Percentiles rank a stretch among this genome's conserved stretches.
Evolutionary conservation across 2,329 filamentous ascomycete species (phyloP).

Genomic region (Endoconidiophora polonica): DNA sequence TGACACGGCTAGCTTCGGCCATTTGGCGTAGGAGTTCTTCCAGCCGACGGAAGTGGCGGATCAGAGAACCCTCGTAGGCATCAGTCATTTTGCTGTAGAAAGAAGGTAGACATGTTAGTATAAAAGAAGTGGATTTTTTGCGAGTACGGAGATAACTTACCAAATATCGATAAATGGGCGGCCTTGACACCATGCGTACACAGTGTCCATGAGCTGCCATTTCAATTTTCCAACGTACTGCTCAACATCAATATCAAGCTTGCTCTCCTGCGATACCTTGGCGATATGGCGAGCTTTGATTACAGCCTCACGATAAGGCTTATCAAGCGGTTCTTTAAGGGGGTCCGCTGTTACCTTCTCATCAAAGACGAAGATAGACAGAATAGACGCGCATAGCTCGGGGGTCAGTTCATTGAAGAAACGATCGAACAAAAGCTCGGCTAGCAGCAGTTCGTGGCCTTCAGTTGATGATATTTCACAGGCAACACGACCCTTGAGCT

Average conservation of each 20-base stretch:
- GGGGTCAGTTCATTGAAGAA: conserved; percentile 95
- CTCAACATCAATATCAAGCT: conserved; percentile 84
- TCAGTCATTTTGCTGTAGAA: conserved; percentile 85
- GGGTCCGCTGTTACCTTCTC: conserved; percentile 72
- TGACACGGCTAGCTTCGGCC: conserved; percentile 88
- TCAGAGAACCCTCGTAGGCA: conserved; percentile 89
- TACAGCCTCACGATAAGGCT: conserved; percentile 75
- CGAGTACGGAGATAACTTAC: conserved; percentile 37
- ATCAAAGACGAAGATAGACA: conserved; percentile 95
- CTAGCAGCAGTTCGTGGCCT: conserved; percentile 84
- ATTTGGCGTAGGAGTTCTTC: conserved; percentile 92
- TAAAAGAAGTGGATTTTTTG: background rate
- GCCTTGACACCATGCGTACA: conserved; percentile 80
- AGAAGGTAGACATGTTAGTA: conserved; percentile 6
- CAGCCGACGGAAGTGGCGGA: conserved; percentile 85
- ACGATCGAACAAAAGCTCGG: conserved; percentile 85
- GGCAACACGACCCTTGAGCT: conserved; percentile 90
- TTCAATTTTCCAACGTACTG: conserved; percentile 84
- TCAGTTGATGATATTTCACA: conserved; percentile 88
- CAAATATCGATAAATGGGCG: conserved; percentile 86
- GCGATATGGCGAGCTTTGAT: conserved; percentile 75
- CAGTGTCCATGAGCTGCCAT: conserved; percentile 93
- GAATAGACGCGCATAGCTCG: conserved; percentile 68
- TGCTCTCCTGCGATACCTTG: conserved; percentile 88
- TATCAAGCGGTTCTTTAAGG: conserved; percentile 68